Percentiles rank a stretch among this genome's conserved stretches.
Conservation (phyloP, 2,329 filamentous ascomycete species). For the Amauroascus niger region DNA sequence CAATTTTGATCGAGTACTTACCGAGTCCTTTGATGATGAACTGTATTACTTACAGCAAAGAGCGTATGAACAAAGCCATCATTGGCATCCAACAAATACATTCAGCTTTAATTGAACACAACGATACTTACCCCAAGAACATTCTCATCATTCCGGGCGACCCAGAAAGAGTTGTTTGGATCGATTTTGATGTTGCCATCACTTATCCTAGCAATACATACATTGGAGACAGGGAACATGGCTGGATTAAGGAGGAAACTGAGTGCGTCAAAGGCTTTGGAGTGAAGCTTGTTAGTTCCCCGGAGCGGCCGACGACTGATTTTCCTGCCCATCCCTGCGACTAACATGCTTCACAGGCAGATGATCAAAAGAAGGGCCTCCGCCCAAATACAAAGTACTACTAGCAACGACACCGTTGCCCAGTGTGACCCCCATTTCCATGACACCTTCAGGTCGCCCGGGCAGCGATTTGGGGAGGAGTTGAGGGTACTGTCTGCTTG, state of each 20-base stretch:
- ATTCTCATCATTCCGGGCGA: conserved; percentile 15
- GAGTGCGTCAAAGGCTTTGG: conserved; percentile 11
- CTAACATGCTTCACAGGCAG: conserved; percentile 14
- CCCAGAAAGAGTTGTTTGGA: conserved; percentile 16
- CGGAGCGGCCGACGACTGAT: too few species aligned
- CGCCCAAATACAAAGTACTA: conserved; percentile 17
- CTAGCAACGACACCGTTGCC: not conserved
- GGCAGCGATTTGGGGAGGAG: conserved; percentile 11
- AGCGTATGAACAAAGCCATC: conserved; percentile 14
- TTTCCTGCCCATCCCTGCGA: not conserved
- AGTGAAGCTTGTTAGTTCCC: conserved; percentile 12
- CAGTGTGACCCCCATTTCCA: conserved; percentile 14
- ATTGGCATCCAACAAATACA: conserved; percentile 15
- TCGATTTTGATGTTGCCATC: conserved; percentile 18
- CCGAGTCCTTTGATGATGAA: conserved; percentile 15
- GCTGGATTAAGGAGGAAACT: conserved; percentile 13
- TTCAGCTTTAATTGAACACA: conserved; percentile 17
- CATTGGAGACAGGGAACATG: conserved; percentile 12
- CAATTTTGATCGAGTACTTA: conserved; percentile 16
- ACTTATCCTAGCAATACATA: conserved; percentile 14
- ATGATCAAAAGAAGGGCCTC: conserved; percentile 16
- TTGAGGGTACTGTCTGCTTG: conserved; percentile 2
- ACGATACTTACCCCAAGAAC: conserved; percentile 18
- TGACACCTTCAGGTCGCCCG: conserved; percentile 12
- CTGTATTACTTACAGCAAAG: conserved; percentile 15